A percentile compares a stretch with the other conserved stretches of the same genome.
These are phyloP conservation scores for Colletotrichum echinochloae DNA, from an alignment of 2,329 filamentous ascomycete genomes.

Conservation along the genomic window DNA sequence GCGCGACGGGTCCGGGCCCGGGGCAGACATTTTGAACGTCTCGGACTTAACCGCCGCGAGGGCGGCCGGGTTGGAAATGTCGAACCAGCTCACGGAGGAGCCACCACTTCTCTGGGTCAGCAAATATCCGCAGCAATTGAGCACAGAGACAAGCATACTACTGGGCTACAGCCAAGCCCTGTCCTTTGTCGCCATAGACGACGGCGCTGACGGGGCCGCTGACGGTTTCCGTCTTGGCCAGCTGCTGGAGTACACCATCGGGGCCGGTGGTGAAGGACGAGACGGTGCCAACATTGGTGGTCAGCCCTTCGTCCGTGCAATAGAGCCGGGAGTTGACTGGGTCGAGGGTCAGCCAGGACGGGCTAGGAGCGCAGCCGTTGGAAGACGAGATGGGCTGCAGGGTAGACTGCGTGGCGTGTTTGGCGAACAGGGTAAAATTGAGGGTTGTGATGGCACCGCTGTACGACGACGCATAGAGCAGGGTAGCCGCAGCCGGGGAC, in stretches of 20 bases:
- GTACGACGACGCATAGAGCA: slow-evolving; percentile 64
- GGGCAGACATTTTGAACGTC: slow-evolving; percentile 54
- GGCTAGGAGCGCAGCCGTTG: slow-evolving; percentile 63
- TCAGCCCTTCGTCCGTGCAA: slow-evolving; percentile 70
- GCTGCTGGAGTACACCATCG: slow-evolving; percentile 54
- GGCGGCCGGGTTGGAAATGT: slow-evolving; percentile 53
- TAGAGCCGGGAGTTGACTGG: slow-evolving; percentile 62
- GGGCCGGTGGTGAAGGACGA: slow-evolving; percentile 52
- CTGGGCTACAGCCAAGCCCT: slow-evolving; percentile 57
- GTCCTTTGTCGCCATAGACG: slow-evolving; percentile 56
- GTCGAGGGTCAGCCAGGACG: slow-evolving; percentile 72
- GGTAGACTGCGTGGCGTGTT: slow-evolving; percentile 43
- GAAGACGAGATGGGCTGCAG: slow-evolving; percentile 58
- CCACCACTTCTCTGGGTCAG: slow-evolving; percentile 49
- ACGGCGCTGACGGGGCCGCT: slow-evolving; percentile 59
- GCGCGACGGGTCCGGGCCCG: slow-evolving; percentile 56
- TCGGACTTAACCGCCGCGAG: slow-evolving; percentile 53
- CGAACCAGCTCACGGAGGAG: slow-evolving; percentile 59
- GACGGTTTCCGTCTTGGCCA: slow-evolving; percentile 52
- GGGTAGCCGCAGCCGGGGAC: slow-evolving; percentile 50
- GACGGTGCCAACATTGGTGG: slow-evolving; percentile 61
- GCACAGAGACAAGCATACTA: slow-evolving; percentile 54
- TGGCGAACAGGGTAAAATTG: slow-evolving; percentile 51
- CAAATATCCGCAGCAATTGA: background rate
- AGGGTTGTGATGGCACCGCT: slow-evolving; percentile 62